Evolutionary conservation across 2,329 filamentous ascomycete genomes (phyloP).

Genomic region (Cladosporium oxysporum): DNA sequence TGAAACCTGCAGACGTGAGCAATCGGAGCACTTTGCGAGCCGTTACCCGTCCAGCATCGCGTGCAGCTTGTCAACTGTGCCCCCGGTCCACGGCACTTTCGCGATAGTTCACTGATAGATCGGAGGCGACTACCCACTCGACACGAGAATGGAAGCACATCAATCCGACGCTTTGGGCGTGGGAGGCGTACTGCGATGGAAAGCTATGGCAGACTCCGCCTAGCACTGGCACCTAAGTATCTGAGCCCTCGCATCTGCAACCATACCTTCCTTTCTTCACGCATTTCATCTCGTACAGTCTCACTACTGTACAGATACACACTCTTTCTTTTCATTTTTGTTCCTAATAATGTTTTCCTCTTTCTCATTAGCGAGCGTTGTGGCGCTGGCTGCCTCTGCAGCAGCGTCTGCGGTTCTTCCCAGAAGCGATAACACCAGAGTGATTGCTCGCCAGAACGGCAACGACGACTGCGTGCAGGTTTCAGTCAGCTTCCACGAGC

Average conservation of each 20-base stretch:
- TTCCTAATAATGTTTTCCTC: slow-evolving; percentile 20
- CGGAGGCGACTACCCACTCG: slow-evolving; percentile 7
- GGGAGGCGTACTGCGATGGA: slow-evolving; percentile 9
- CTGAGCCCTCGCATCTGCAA: neutral
- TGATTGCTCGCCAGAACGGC: slow-evolving; percentile 16
- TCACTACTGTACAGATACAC: slow-evolving; percentile 10
- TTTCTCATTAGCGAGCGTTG: slow-evolving; percentile 19
- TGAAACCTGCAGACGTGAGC: slow-evolving; percentile 7
- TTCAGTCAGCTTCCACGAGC: slow-evolving; percentile 22
- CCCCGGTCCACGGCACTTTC: slow-evolving; percentile 13
- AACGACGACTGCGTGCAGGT: slow-evolving; percentile 19
- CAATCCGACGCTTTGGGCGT: slow-evolving; percentile 16
- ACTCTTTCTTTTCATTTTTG: slow-evolving; percentile 15
- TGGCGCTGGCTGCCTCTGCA: slow-evolving; percentile 17
- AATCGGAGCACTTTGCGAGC: neutral
- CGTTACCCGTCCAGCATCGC: slow-evolving; percentile 2
- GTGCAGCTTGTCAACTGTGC: neutral
- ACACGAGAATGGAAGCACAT: slow-evolving; percentile 10
- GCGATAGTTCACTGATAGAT: slow-evolving; percentile 13
- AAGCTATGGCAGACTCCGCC: slow-evolving; percentile 5
- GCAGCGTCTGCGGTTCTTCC: slow-evolving; percentile 17
- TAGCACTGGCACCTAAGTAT: slow-evolving; percentile 5
- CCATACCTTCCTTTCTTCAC: slow-evolving; percentile 4
- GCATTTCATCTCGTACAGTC: slow-evolving; percentile 9
- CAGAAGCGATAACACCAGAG: slow-evolving; percentile 3